These are phyloP conservation scores for Drosera spatulata DNA, from an alignment of 179 eudicot species.

Conservation along the genomic window DNA sequence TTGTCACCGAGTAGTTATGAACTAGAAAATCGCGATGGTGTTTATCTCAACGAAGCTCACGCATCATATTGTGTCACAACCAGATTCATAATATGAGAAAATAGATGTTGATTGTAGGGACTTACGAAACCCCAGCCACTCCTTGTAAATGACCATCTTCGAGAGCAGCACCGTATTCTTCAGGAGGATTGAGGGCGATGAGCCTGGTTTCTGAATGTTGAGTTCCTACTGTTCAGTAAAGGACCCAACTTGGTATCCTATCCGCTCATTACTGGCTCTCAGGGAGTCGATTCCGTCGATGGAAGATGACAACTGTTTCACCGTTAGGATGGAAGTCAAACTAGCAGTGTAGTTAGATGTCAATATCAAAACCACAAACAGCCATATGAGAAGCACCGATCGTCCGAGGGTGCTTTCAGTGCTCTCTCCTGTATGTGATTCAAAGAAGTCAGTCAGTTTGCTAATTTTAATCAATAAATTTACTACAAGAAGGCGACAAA, in stretches of 20 bases:
- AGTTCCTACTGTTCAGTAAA: slow-evolving; percentile 32
- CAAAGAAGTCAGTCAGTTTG: too few relatives aligned
- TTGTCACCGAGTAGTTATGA: too few relatives aligned
- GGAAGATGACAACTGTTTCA: slow-evolving; percentile 39
- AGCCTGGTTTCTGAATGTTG: slow-evolving; percentile 36
- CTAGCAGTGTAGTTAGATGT: slow-evolving; percentile 49
- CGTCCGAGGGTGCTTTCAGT: slow-evolving; percentile 31
- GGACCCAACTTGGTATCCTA: slow-evolving; percentile 43
- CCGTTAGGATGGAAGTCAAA: slow-evolving; percentile 43
- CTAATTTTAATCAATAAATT: neutral
- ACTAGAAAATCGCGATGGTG: too few relatives aligned
- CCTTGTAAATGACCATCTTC: slow-evolving; percentile 34
- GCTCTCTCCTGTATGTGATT: slow-evolving; percentile 20
- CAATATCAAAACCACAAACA: slow-evolving; percentile 42
- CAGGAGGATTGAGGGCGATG: slow-evolving; percentile 29
- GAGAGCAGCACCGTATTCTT: slow-evolving; percentile 32
- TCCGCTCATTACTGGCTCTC: slow-evolving; percentile 13
- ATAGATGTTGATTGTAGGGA: neutral
- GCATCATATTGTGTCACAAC: too few relatives aligned
- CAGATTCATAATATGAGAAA: too few relatives aligned
- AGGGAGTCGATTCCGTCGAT: slow-evolving; percentile 36
- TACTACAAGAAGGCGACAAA: neutral
- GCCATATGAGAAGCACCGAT: slow-evolving; percentile 39
- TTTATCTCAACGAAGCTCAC: too few relatives aligned
- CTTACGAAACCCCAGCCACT: slow-evolving; percentile 58